Evolutionary conservation across 2,329 filamentous ascomycete species (phyloP).

Genomic region (Hymenoscyphus infarciens): DNA sequence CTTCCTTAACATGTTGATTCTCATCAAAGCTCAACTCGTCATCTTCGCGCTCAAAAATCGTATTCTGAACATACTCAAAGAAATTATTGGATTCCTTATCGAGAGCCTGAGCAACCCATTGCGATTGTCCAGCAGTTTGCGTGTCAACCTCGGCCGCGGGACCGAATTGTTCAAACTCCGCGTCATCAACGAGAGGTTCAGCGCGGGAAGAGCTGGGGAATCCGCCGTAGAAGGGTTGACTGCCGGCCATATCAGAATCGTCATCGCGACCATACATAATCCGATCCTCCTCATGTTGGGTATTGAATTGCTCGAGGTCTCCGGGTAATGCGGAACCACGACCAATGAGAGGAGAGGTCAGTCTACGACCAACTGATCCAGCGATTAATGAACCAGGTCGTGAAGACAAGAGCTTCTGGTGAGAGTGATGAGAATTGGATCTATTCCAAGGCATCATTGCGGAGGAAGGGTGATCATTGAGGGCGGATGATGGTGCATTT

Average conservation of each 20-base stretch:
- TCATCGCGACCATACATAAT: constrained; percentile 30
- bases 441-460: constrained; percentile 66
- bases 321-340: constrained; percentile 36
- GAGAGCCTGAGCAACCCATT: constrained; percentile 49
- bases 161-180: constrained; percentile 44
- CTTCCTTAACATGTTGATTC: constrained; percentile 13
- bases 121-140: constrained; percentile 44
- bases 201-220: constrained; percentile 17
- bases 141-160: constrained; percentile 42
- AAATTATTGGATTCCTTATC: constrained; percentile 61
- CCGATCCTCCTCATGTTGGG: constrained; percentile 22
- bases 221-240: constrained; percentile 14
- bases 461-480: constrained; percentile 64
- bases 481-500: constrained; percentile 55
- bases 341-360: constrained; percentile 57
- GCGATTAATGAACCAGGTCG: constrained; percentile 18
- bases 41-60: constrained; percentile 39
- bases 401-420: constrained; percentile 40
- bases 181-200: constrained; percentile 20
- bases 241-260: constrained; percentile 10
- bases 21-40: constrained; percentile 20
- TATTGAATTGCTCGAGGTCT: constrained; percentile 27
- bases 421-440: constrained; percentile 51
- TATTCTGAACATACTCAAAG: constrained; percentile 52
- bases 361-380: constrained; percentile 40